Evolutionary conservation across 1,284 basidiomycete species (phyloP).

Genomic region (Fomitiporia mediterranea): DNA sequence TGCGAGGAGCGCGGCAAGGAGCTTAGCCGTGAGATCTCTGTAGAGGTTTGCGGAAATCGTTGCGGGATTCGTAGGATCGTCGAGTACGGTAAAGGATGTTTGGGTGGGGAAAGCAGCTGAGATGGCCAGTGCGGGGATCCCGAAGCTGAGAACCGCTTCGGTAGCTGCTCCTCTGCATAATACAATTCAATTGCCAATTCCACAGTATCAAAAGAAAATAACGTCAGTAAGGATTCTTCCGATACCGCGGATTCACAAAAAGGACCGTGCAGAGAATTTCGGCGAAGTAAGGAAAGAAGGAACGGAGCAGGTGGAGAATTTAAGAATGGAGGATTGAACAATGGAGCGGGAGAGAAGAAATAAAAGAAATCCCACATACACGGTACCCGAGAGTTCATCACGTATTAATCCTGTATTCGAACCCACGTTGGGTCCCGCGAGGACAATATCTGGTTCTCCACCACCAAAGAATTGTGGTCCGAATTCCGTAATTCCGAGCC

Average conservation of each 20-base stretch:
- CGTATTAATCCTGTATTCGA: slow-evolving; percentile 27
- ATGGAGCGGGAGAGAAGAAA: too few relatives aligned
- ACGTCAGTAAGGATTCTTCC: neutral
- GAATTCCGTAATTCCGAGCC: slow-evolving; percentile 44
- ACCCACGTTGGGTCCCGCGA: slow-evolving; percentile 49
- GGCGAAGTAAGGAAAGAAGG: too few relatives aligned
- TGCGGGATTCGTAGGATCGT: slow-evolving; percentile 30
- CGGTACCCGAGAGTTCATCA: slow-evolving; percentile 40
- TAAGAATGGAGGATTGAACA: too few relatives aligned
- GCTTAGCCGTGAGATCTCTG: slow-evolving; percentile 38
- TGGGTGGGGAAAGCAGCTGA: slow-evolving; percentile 38
- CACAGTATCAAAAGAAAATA: too few relatives aligned
- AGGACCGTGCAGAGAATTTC: too few relatives aligned
- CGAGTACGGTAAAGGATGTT: slow-evolving; percentile 44
- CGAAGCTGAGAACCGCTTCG: slow-evolving; percentile 38
- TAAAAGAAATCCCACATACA: slow-evolving; percentile 33
- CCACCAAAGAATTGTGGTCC: slow-evolving; percentile 39
- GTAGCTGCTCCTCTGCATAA: slow-evolving; percentile 44
- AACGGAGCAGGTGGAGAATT: too few relatives aligned
- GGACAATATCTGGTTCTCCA: slow-evolving; percentile 41
- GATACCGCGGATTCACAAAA: neutral
- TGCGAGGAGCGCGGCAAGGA: slow-evolving; percentile 36
- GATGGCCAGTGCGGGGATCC: slow-evolving; percentile 47
- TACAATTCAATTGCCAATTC: too few relatives aligned
- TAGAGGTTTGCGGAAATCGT: slow-evolving; percentile 39